Base-by-base conservation (phyloP, 2,329 filamentous ascomycete species). In the Colletotrichum sp. region DNA sequence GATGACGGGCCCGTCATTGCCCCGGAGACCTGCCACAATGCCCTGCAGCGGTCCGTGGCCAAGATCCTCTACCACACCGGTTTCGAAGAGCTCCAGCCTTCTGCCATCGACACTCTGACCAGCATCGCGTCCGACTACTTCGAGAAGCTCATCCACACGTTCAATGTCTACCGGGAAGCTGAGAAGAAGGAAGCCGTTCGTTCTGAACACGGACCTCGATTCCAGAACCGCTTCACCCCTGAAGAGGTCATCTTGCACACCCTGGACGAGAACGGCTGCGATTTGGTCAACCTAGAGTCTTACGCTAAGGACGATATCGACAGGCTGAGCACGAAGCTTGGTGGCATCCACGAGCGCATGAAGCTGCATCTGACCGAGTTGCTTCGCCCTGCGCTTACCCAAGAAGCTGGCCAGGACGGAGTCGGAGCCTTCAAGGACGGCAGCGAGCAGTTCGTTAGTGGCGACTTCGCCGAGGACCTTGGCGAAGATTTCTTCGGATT, bases 401-500 rank as follows among this genome's bases (percentile, higher is more conserved):
- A 81, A 54, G 94, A 98, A 79, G 92, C 90, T 58, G 93, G 94
- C 43, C 90, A 91, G 36, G 97, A 98, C 80, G 97, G 96, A 43
- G 95, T 93, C 6, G 94, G 93, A 70, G 94, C 95, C 8, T 99
- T 99, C 88, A 95, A 97, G 76, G 97, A 99, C 79, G 96, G 96
- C 76, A 98, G 95, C 83, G 97, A 99, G 76, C 97, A 98, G 81
- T 99, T 98, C 78, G 93, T 98, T 62, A 95, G 94, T 59, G 97
- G 97, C 75, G 97, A 99, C 83, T 99, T 99, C 82, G 97, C 97
- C 1, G 97, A 98, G 82, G 97, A 99, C 78, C 93, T 99, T 15
- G 96, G 96, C 75, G 97, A 99, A 86, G 97, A 99, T 85, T 99
- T 98, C 90, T 99, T 99, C 80, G 97, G 97, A 33, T 98, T 99